Conservation (phyloP, 805 yeast species). For the Kluyveromyces starmeri region DNA sequence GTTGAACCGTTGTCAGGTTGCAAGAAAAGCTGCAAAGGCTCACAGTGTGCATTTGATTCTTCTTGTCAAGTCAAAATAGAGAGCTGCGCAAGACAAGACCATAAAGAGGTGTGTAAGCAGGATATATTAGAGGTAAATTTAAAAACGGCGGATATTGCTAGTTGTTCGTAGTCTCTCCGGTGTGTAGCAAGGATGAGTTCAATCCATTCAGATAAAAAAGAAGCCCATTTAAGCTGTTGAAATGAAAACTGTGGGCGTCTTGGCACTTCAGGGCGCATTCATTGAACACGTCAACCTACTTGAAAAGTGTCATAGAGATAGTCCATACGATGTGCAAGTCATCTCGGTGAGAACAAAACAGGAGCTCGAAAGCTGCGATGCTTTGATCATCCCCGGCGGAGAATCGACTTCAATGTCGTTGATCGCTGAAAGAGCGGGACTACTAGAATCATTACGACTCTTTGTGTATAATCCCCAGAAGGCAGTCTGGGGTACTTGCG, state of each 20-base stretch:
- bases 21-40: no score
- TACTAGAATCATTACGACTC: slow-evolving; percentile 44
- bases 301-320: slow-evolving; percentile 26
- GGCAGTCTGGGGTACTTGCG: slow-evolving; percentile 82
- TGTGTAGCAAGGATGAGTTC: no score
- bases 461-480: slow-evolving; percentile 40
- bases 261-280: slow-evolving; percentile 77
- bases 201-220: no score
- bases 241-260: slow-evolving; percentile 46
- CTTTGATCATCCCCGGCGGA: slow-evolving; percentile 62
- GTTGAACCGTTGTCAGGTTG: no score
- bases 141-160: no score
- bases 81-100: no score
- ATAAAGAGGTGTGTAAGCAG: no score
- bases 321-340: slow-evolving; percentile 19
- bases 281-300: slow-evolving; percentile 54
- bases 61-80: no score
- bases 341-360: slow-evolving; percentile 43
- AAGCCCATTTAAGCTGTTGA: no score
- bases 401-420: slow-evolving; percentile 64
- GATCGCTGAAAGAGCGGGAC: slow-evolving; percentile 55
- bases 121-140: no score
- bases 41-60: no score
- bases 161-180: no score
- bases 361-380: slow-evolving; percentile 45